Percentiles rank a stretch among this genome's conserved stretches.
phyloP scores from a whole-genome alignment of 164 flowering plant species.

The Annona cherimola region DNA sequence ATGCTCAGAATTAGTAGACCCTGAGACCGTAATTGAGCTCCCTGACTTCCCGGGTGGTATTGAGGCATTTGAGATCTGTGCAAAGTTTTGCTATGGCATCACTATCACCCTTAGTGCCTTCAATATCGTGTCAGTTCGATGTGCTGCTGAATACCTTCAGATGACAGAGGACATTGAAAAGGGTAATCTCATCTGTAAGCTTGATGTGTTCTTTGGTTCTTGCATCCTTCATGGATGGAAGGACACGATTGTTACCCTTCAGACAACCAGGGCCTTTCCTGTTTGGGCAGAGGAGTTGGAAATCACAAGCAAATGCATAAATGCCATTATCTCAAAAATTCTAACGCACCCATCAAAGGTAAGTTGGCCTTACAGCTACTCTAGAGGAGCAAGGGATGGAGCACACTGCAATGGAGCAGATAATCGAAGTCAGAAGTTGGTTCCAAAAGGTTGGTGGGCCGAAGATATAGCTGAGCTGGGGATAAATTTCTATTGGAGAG shows the following conservation, averaged over 20 bases:
- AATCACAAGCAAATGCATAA: slow-evolving; percentile 78
- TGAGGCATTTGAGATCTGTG: slow-evolving; percentile 91
- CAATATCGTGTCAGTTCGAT: slow-evolving; percentile 71
- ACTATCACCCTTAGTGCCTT: slow-evolving; percentile 83
- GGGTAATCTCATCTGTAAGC: slow-evolving; percentile 76
- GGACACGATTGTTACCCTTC: slow-evolving; percentile 66
- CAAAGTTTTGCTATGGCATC: slow-evolving; percentile 95
- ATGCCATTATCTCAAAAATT: slow-evolving; percentile 57
- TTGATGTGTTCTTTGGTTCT: slow-evolving; percentile 79
- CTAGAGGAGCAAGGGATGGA: slow-evolving; percentile 53
- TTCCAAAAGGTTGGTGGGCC: slow-evolving; percentile 73
- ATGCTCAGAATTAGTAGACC: slow-evolving; percentile 51
- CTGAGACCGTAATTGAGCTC: slow-evolving; percentile 56
- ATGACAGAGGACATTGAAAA: slow-evolving; percentile 95
- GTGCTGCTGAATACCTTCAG: slow-evolving; percentile 87
- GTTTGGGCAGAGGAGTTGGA: slow-evolving; percentile 74
- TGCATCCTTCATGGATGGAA: slow-evolving; percentile 93
- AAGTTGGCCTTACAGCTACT: slow-evolving; percentile 50
- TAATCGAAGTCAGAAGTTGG: slow-evolving; percentile 30
- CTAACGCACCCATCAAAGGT: slow-evolving; percentile 46
- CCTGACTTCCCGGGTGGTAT: slow-evolving; percentile 83
- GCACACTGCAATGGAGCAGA: slow-evolving; percentile 48
- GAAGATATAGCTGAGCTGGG: slow-evolving; percentile 79
- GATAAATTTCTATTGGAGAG: slow-evolving; percentile 78
- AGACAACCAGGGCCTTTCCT: slow-evolving; percentile 61